Conservation (phyloP, 257 asterid genomes). For the Jacaranda copaia region DNA sequence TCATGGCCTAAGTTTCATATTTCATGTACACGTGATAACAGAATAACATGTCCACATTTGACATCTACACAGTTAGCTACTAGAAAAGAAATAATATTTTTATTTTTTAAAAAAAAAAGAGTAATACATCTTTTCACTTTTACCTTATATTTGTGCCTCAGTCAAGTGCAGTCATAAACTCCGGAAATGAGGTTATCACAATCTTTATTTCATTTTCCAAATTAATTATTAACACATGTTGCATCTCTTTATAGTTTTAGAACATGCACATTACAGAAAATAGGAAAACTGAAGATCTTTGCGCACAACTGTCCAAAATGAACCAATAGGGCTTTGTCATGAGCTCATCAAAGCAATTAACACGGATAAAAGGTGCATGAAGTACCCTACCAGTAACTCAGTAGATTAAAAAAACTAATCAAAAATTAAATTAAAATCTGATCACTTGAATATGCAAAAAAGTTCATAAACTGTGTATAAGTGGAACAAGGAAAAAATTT, state of each 20-base stretch:
- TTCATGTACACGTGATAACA: slow-evolving; percentile 20
- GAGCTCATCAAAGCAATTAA: slow-evolving; percentile 2
- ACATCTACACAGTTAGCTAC: slow-evolving; percentile 7
- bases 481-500: slow-evolving; percentile 28
- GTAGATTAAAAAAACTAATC: slow-evolving; percentile 18
- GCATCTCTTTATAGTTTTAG: slow-evolving; percentile 16
- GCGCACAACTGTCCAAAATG: not conserved
- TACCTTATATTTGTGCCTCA: not conserved
- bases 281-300: slow-evolving; percentile 17
- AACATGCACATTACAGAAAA: slow-evolving; percentile 24
- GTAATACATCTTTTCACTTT: slow-evolving; percentile 10
- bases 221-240: slow-evolving; percentile 1
- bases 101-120: not conserved
- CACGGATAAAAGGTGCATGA: slow-evolving; percentile 4
- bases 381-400: slow-evolving; percentile 24
- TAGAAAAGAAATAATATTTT: not conserved
- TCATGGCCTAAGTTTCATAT: slow-evolving; percentile 14
- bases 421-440: slow-evolving; percentile 26
- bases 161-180: slow-evolving; percentile 20
- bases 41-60: not conserved
- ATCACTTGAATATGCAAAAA: slow-evolving; percentile 9
- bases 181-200: slow-evolving; percentile 5
- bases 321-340: slow-evolving; percentile 6
- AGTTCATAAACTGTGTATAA: slow-evolving; percentile 17
- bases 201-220: slow-evolving; percentile 4